These are phyloP conservation scores for Penicillium odoratum DNA, from an alignment of 495 filamentous ascomycete species.

Conservation along the genomic window DNA sequence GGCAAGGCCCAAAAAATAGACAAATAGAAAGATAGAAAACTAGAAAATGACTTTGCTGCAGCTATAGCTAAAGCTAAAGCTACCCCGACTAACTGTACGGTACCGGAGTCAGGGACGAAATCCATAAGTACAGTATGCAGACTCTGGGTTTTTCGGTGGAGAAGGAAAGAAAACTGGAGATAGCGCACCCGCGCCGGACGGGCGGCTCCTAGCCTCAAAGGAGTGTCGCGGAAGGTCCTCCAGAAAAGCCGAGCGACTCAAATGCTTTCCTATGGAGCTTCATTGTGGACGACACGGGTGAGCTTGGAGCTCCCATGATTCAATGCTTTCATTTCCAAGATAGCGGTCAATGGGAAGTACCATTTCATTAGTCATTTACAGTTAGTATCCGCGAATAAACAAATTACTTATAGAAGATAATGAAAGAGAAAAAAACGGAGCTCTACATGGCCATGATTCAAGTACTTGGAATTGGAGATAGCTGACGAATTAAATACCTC, in stretches of 20 bases:
- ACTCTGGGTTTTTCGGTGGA: slow-evolving; percentile 8
- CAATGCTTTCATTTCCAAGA: neutral
- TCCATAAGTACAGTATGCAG: neutral
- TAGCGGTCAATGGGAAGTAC: neutral
- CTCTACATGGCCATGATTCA: neutral
- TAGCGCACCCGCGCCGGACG: slow-evolving; percentile 26
- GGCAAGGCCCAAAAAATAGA: too few species aligned
- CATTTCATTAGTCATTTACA: neutral
- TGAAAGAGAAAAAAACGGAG: neutral
- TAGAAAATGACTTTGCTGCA: too few species aligned
- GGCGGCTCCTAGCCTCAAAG: slow-evolving; percentile 25
- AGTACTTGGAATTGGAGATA: neutral
- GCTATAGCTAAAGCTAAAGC: neutral
- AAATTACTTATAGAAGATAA: neutral
- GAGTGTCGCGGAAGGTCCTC: slow-evolving; percentile 24
- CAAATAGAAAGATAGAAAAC: too few species aligned
- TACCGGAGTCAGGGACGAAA: neutral
- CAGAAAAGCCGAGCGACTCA: slow-evolving; percentile 12
- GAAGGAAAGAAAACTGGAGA: slow-evolving; percentile 15
- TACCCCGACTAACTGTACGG: neutral
- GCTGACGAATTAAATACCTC: slow-evolving; percentile 11
- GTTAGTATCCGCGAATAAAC: neutral
- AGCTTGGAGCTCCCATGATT: neutral
- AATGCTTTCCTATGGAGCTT: neutral
- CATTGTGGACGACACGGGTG: neutral